These are phyloP conservation scores for Coemansia sp. DNA, from an alignment of 192 early-diverging fungal species.

Conservation along the genomic window DNA sequence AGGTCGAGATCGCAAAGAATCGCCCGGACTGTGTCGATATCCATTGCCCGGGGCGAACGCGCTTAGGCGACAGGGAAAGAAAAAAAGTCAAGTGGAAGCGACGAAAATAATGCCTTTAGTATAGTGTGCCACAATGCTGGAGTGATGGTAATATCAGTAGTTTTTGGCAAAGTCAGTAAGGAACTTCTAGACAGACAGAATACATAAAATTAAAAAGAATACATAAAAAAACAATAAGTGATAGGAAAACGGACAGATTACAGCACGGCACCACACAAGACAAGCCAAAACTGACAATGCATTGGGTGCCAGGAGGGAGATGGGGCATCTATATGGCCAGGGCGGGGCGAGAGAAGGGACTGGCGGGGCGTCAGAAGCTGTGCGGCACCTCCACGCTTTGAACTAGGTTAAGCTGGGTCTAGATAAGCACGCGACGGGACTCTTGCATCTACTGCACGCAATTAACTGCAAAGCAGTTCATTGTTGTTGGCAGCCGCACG, in stretches of 20 bases:
- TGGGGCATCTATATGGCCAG: conserved; percentile 14
- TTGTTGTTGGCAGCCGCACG: background rate
- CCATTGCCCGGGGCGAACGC: conserved; percentile 16
- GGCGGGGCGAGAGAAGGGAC: background rate
- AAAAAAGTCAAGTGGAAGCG: background rate
- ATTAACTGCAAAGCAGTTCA: conserved; percentile 15
- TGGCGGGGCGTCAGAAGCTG: background rate
- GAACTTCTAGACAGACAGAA: conserved; percentile 15
- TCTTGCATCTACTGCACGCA: conserved; percentile 6
- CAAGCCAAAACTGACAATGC: background rate
- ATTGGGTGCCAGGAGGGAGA: background rate
- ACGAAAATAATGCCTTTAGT: background rate
- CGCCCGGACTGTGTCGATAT: conserved; percentile 29
- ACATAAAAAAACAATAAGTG: conserved; percentile 7
- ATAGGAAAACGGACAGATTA: conserved; percentile 1
- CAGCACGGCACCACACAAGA: conserved; percentile 11
- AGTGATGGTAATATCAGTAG: background rate
- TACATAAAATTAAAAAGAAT: conserved; percentile 15
- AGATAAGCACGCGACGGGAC: background rate
- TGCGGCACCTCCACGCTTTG: background rate
- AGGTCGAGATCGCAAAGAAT: conserved; percentile 35
- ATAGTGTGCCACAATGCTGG: background rate
- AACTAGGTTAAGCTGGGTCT: background rate
- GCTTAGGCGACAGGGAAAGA: background rate
- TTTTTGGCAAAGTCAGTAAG: background rate